Base-by-base conservation (phyloP, 331 rosid species). In the Quercus tomentella region DNA sequence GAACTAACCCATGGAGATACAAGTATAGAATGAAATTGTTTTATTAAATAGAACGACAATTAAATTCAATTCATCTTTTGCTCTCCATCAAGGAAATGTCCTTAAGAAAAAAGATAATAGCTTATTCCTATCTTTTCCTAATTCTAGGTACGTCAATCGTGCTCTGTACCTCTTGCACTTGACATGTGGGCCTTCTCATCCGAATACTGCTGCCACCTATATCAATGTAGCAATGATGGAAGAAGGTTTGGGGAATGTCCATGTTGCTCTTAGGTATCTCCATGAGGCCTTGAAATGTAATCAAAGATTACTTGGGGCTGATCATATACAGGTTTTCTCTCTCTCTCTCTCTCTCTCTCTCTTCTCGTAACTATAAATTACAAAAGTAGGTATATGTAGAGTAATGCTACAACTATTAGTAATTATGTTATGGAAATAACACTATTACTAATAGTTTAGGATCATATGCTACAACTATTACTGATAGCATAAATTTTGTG, bases 161-260 rank as follows among this genome's bases (percentile, higher is more conserved):
- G 99, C 99, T 16, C 63, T 95, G 82, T 95, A 93, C 81, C 99
- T 95, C 82, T 81, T 95, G 89, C 99, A 95, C 87, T 82, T 95
- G 66, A 95, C 98, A 9, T 95, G 97, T 73, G 99, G 99, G 75
- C 99, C 99, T 26, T 95, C 99, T 79, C 99, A 95, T 91, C 99
- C 99, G 77, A 95, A 95, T 86, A 95, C 99, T 58, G 99, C 99
- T 80, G 99, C 99, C 56, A 95, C 99, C 52, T 95, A 95, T 85
- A 95, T 95, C 68, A 95, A 95, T 77, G 98, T 95, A 69, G 99
- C 99, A 63, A 95, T 95, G 99, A 95, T 95, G 99, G 99, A 95
- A 88, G 99, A 93, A 93, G 98, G 99, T 77, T 81, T 95, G 87
- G 99, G 98, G 79, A 95, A 95, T 72, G 98, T 90, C 80, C 98